Evolutionary conservation across 345 rosid genomes (phyloP).

Genomic region (Erysimum cheiranthoides): DNA sequence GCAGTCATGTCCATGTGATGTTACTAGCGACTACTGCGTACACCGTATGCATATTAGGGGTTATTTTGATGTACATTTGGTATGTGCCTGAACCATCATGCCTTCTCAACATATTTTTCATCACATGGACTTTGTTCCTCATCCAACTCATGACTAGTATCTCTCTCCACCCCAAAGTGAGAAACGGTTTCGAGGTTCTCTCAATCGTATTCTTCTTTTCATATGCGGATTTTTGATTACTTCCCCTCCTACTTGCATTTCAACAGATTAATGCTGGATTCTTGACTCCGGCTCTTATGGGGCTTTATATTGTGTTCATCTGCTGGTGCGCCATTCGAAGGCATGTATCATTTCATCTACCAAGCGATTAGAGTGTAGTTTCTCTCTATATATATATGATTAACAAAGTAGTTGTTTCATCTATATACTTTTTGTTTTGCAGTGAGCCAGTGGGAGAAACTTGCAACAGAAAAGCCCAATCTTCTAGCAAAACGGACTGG

Average conservation of each 20-base stretch:
- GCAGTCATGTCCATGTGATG: slow-evolving; percentile 84
- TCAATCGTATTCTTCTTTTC: neutral
- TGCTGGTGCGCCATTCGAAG: slow-evolving; percentile 99
- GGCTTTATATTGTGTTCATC: slow-evolving; percentile 82
- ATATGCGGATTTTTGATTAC: neutral
- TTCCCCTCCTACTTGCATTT: neutral
- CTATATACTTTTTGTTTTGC: slow-evolving; percentile 33
- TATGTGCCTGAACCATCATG: slow-evolving; percentile 92
- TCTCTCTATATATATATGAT: neutral
- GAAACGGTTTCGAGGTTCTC: slow-evolving; percentile 7
- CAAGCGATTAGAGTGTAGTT: neutral
- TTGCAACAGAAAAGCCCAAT: slow-evolving; percentile 84
- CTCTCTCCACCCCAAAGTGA: slow-evolving; percentile 84
- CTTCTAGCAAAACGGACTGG: slow-evolving; percentile 84
- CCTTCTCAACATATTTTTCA: slow-evolving; percentile 88
- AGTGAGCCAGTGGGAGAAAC: slow-evolving; percentile 91
- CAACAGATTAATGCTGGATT: slow-evolving; percentile 75
- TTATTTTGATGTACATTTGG: slow-evolving; percentile 94
- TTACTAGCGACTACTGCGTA: slow-evolving; percentile 69
- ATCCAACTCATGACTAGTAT: slow-evolving; percentile 92
- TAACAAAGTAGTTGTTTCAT: neutral
- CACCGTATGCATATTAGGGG: slow-evolving; percentile 75
- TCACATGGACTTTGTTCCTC: slow-evolving; percentile 90
- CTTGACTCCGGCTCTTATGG: slow-evolving; percentile 92
- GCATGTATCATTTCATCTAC: slow-evolving; percentile 40